Conservation (phyloP, 768 basidiomycete species). For the Fistulinella prunicolor region DNA sequence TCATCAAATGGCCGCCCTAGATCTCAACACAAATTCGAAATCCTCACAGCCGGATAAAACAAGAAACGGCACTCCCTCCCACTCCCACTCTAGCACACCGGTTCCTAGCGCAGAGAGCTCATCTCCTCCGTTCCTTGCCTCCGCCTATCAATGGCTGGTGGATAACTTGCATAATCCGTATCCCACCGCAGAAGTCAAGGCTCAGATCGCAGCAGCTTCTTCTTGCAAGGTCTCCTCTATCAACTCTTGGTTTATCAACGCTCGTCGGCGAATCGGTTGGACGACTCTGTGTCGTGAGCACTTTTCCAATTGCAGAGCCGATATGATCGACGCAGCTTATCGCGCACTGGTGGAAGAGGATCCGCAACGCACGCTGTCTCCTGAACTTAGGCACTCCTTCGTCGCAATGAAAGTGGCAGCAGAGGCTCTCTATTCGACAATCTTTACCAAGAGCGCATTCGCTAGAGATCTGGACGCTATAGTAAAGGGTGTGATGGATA, state of each 20-base stretch:
- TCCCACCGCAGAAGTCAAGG: conserved; percentile 33
- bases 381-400: conserved; percentile 26
- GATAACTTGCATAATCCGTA: conserved; percentile 53
- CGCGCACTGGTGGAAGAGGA: conserved; percentile 27
- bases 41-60: background rate
- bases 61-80: background rate
- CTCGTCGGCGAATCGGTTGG: conserved; percentile 54
- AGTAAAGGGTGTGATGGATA: conserved; percentile 29
- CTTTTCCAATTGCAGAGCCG: conserved; percentile 26
- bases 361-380: conserved; percentile 3
- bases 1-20: background rate
- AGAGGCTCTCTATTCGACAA: conserved; percentile 31
- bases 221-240: conserved; percentile 28
- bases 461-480: conserved; percentile 27
- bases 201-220: conserved; percentile 22
- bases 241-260: conserved; percentile 47
- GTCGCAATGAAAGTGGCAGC: conserved; percentile 29
- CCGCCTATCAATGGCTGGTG: conserved; percentile 42
- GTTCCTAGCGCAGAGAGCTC: background rate
- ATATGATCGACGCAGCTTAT: conserved; percentile 29
- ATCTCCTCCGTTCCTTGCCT: background rate
- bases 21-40: background rate
- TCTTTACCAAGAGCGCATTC: conserved; percentile 26
- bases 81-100: background rate
- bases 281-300: conserved; percentile 35